These are phyloP conservation scores for Coemansia sp. DNA, from an alignment of 192 early-diverging fungal genomes.

Conservation along the genomic window DNA sequence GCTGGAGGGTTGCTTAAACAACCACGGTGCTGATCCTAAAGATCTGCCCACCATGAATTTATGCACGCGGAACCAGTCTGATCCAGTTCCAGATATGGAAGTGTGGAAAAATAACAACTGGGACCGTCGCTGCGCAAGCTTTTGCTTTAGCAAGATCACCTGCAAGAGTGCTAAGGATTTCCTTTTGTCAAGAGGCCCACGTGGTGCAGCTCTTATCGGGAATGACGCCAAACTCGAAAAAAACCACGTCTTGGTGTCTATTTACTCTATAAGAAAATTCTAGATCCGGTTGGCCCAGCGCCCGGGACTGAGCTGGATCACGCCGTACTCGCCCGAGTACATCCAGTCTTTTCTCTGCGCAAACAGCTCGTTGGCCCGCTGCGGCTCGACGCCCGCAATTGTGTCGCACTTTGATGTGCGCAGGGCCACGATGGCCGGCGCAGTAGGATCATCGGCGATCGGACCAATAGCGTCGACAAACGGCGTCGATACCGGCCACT, in stretches of 20 bases:
- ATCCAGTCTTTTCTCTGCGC: constrained; percentile 59
- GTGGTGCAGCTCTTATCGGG: neutral
- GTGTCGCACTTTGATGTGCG: constrained; percentile 90
- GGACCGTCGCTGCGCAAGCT: too few relatives aligned
- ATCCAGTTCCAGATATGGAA: too few relatives aligned
- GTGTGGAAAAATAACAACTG: too few relatives aligned
- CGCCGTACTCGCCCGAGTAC: constrained; percentile 73
- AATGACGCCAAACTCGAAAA: neutral
- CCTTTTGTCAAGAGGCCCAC: neutral
- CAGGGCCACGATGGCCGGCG: constrained; percentile 70
- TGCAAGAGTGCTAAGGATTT: too few relatives aligned
- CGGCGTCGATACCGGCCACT: constrained; percentile 81
- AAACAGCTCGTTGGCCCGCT: constrained; percentile 41
- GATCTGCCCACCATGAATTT: too few relatives aligned
- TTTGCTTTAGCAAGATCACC: too few relatives aligned
- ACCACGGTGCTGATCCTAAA: too few relatives aligned
- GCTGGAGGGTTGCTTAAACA: too few relatives aligned
- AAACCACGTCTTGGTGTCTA: too few relatives aligned
- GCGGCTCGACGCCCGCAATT: constrained; percentile 65
- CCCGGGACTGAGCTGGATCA: constrained; percentile 56
- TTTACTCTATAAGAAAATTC: too few relatives aligned
- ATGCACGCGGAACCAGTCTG: too few relatives aligned
- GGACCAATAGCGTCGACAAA: constrained; percentile 83
- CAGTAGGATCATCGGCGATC: constrained; percentile 51
- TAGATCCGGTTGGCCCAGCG: constrained; percentile 24